Conservation (phyloP, 768 basidiomycete genomes). For the Pleurotus tuber-regium region DNA sequence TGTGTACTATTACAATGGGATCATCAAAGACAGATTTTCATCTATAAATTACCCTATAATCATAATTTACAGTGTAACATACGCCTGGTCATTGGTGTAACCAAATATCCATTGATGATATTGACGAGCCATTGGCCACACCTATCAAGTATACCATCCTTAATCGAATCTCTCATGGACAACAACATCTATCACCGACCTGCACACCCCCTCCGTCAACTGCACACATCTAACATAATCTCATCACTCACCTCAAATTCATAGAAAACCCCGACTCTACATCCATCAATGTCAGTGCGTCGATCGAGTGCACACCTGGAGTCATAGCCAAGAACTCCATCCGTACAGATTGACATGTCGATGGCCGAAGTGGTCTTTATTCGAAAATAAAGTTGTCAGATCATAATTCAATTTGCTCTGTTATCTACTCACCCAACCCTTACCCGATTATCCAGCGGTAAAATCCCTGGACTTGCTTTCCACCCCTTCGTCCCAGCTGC, state of each 20-base stretch:
- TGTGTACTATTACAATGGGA: too few species aligned
- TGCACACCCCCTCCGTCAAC: conserved; percentile 22
- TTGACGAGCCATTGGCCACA: too few species aligned
- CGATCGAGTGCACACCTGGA: conserved; percentile 77
- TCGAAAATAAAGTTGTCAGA: too few species aligned
- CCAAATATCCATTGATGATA: too few species aligned
- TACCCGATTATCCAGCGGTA: conserved; percentile 76
- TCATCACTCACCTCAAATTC: conserved; percentile 60
- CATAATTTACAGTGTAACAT: too few species aligned
- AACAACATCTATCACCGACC: conserved; percentile 74
- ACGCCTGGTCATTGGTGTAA: too few species aligned
- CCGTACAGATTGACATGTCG: conserved; percentile 80
- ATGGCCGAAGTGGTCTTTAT: conserved; percentile 70
- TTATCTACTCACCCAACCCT: conserved; percentile 67
- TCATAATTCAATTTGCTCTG: not conserved
- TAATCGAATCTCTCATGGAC: conserved; percentile 47
- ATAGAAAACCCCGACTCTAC: conserved; percentile 69
- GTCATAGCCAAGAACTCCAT: conserved; percentile 83
- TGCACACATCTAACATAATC: not conserved
- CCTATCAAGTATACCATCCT: too few species aligned
- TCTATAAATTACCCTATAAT: too few species aligned
- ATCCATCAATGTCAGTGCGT: conserved; percentile 70
- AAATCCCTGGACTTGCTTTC: conserved; percentile 49
- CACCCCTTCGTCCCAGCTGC: conserved; percentile 29
- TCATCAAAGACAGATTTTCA: too few species aligned